Percentiles rank a stretch among this genome's conserved stretches.
Evolutionary conservation across 2,329 filamentous ascomycete genomes (phyloP).

Genomic region (Pseudocercospora musae): DNA sequence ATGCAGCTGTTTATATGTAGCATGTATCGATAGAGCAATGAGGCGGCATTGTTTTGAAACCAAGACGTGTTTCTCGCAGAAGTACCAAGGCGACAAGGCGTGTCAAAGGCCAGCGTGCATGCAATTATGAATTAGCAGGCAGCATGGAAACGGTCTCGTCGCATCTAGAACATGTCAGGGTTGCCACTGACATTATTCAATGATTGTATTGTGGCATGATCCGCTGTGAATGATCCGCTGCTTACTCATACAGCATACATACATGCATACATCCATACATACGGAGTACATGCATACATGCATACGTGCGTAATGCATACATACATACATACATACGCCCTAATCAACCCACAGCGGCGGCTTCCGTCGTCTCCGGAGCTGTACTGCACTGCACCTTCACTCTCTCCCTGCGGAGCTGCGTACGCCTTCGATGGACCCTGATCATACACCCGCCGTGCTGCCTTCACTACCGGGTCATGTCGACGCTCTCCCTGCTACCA

Average conservation of each 20-base stretch:
- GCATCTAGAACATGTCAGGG: neutral
- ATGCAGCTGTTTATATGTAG: neutral
- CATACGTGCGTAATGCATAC: too few species aligned
- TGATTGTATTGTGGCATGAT: too few species aligned
- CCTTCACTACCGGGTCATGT: slow-evolving; percentile 20
- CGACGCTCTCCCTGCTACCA: slow-evolving; percentile 7
- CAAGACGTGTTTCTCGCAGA: neutral
- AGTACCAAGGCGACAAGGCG: neutral
- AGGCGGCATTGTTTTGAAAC: neutral
- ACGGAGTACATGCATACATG: too few species aligned
- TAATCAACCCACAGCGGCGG: neutral
- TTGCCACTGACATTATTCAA: too few species aligned
- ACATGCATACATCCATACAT: too few species aligned
- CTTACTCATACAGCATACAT: too few species aligned
- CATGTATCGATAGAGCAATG: neutral
- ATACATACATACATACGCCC: neutral
- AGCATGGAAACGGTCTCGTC: neutral
- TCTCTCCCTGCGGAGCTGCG: neutral
- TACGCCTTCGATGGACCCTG: slow-evolving; percentile 6
- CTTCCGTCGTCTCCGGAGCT: neutral
- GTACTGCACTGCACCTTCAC: neutral
- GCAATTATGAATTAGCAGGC: too few species aligned
- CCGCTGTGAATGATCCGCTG: too few species aligned
- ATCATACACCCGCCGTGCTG: slow-evolving; percentile 9
- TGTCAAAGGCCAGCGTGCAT: too few species aligned